phyloP scores from a whole-genome alignment of 768 basidiomycete genomes.

The Lactarius deliciosus region DNA sequence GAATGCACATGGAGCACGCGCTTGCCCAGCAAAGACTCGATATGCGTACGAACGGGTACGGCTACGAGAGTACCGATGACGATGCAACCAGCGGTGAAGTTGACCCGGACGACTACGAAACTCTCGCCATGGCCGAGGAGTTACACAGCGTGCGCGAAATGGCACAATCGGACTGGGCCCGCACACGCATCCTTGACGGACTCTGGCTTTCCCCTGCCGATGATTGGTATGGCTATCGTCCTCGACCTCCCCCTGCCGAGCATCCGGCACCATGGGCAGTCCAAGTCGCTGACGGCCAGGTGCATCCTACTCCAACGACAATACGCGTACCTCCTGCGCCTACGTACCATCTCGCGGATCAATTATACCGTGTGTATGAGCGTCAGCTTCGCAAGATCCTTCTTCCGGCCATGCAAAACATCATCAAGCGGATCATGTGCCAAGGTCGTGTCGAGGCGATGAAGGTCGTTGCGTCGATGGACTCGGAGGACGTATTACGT shows the following conservation, averaged over 20 bases:
- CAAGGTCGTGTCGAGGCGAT: constrained; percentile 63
- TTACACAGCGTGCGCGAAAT: constrained; percentile 48
- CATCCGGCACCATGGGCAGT: constrained; percentile 68
- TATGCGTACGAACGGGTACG: constrained; percentile 39
- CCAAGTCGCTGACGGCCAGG: constrained; percentile 30
- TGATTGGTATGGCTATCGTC: constrained; percentile 51
- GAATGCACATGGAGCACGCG: constrained; percentile 65
- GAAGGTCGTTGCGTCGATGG: constrained; percentile 54
- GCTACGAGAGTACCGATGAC: constrained; percentile 37
- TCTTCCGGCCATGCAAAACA: constrained; percentile 63
- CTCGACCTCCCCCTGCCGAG: constrained; percentile 32
- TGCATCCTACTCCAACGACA: constrained; percentile 51
- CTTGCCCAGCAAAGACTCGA: constrained; percentile 52
- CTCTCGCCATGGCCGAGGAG: constrained; percentile 47
- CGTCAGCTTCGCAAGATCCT: constrained; percentile 61
- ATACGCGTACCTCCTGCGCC: constrained; percentile 57
- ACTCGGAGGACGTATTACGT: constrained; percentile 56
- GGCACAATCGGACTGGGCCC: constrained; percentile 70
- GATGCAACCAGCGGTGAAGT: constrained; percentile 23
- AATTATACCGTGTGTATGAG: constrained; percentile 56
- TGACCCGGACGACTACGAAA: constrained; percentile 30
- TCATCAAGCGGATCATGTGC: constrained; percentile 64
- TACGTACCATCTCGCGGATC: constrained; percentile 61
- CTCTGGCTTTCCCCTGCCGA: constrained; percentile 76
- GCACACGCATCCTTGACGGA: constrained; percentile 69